Percentiles rank a stretch among this genome's conserved stretches.
These are phyloP conservation scores for Fusarium albosuccineum DNA, from an alignment of 2,329 filamentous ascomycete species.

Conservation along the genomic window DNA sequence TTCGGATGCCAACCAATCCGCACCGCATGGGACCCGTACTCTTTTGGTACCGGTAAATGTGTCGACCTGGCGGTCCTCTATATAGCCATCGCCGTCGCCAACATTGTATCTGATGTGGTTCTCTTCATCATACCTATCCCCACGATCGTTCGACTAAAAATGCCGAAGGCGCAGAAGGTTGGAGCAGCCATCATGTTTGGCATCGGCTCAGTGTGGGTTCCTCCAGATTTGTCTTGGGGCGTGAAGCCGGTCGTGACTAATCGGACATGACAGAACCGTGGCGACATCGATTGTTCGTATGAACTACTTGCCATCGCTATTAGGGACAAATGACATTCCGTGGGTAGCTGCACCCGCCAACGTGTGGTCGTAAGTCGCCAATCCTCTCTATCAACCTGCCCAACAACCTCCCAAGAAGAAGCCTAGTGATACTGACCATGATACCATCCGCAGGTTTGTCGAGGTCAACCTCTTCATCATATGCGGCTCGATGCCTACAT, in stretches of 20 bases:
- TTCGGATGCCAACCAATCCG: constrained; percentile 40
- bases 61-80: constrained; percentile 60
- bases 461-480: constrained; percentile 55
- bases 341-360: constrained; percentile 46
- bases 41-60: constrained; percentile 51
- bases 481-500: constrained; percentile 47
- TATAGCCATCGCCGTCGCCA: constrained; percentile 60
- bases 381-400: not conserved
- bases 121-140: constrained; percentile 60
- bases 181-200: constrained; percentile 58
- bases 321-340: constrained; percentile 42
- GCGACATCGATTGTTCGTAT: constrained; percentile 49
- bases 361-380: constrained; percentile 43
- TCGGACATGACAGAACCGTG: constrained; percentile 43
- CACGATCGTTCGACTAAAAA: constrained; percentile 57
- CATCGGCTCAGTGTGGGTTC: constrained; percentile 50
- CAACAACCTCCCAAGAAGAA: no score
- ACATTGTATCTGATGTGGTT: constrained; percentile 61
- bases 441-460: constrained; percentile 43
- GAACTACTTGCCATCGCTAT: constrained; percentile 39
- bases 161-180: constrained; percentile 61
- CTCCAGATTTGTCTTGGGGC: not conserved
- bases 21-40: constrained; percentile 37
- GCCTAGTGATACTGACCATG: not conserved
- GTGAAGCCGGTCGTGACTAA: not conserved